Evolutionary conservation across 768 basidiomycete genomes (phyloP).

Genomic region (Exidia glandulosa): DNA sequence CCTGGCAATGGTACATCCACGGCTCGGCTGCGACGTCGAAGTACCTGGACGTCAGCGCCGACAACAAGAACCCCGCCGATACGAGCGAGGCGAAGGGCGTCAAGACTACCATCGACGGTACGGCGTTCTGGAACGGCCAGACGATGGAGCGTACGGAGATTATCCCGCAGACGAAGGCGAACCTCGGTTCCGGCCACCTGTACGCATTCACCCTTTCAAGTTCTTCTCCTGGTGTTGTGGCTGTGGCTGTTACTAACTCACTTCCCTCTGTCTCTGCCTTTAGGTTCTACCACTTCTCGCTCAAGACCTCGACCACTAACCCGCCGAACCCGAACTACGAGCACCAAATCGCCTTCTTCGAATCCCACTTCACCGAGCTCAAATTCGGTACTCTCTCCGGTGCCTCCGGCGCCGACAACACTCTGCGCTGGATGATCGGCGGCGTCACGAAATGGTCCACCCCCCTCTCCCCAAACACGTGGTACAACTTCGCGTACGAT

Average conservation of each 20-base stretch:
- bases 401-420: constrained; percentile 23
- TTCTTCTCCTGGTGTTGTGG: not conserved
- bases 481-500: constrained; percentile 60
- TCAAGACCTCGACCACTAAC: constrained; percentile 37
- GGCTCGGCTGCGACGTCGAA: constrained; percentile 38
- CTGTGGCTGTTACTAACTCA: not conserved
- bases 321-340: constrained; percentile 43
- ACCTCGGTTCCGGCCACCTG: constrained; percentile 45
- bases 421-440: constrained; percentile 43
- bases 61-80: constrained; percentile 49
- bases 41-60: constrained; percentile 39
- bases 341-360: constrained; percentile 41
- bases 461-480: constrained; percentile 38
- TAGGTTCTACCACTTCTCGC: constrained; percentile 43
- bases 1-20: constrained; percentile 53
- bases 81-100: constrained; percentile 39
- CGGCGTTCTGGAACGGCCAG: constrained; percentile 37
- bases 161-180: constrained; percentile 33
- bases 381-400: constrained; percentile 39
- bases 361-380: constrained; percentile 21
- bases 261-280: not conserved
- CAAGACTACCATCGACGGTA: constrained; percentile 33
- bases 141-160: constrained; percentile 30
- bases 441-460: constrained; percentile 38
- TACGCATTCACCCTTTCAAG: constrained; percentile 15